Evolutionary conservation across 257 asterid genomes (phyloP), one percentile per base, ranked within the genome.

Genomic region (Haberlea rhodopensis): DNA sequence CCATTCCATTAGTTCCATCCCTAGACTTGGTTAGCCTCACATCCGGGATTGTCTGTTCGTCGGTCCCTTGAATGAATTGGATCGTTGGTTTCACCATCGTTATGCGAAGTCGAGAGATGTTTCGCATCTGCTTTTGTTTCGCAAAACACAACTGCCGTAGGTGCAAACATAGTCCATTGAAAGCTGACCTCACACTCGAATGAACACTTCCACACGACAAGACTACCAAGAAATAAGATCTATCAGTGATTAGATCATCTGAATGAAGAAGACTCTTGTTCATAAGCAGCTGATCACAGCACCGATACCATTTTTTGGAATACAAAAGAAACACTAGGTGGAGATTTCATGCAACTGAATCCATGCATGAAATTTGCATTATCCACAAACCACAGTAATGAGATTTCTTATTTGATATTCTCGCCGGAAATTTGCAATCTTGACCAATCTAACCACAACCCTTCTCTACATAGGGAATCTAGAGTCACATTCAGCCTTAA

Each of bases 1-100:
- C 99, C 87, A 86, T 71, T 48, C 99, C 99, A 46, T 92, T 92
- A 0, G 86, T 77, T 5, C 99, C 99, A 25, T 92, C 99, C 74
- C 86, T 79, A 6, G 96, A 90, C 75, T 90, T 87, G 1, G 99
- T 94, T 56, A 94, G 85, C 87, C 67, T 87, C 79, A 94, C 97
- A 46, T 90, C 99, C 2, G 96, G 99, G 62, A 80, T 63, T 2
- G 96, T 94, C 78, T 83, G 91, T 57, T 94, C 99, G 57, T 90
- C 91, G 0, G 83, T 82, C 70, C 99, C 96, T 63, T 83, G 90
- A 62, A 90, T 87, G 91, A 94, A 94, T 79, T 90, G 97, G 71
- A 94, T 94, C n/a, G 81, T 63, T 4, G 99, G 99, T 66, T 80
- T 85, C 27, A 82, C 87, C 94, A 84, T 85, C 91, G 75, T 70